Conservation (phyloP, 345 rosid genomes). For the Corchorus capsularis region DNA sequence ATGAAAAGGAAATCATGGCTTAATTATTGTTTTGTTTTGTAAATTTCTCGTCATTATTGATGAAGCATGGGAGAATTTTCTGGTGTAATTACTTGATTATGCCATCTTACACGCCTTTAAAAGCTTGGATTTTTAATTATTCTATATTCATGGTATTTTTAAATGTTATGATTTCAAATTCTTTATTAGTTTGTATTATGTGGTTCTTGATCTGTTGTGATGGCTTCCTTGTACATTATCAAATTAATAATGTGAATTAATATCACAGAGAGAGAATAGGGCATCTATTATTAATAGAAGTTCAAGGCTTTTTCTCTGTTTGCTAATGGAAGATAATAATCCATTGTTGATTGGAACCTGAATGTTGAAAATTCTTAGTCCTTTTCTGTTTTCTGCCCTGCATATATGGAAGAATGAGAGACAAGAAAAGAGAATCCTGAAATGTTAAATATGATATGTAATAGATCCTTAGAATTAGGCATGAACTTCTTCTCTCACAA, state of each 20-base stretch:
- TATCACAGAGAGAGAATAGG: neutral
- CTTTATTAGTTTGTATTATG: neutral
- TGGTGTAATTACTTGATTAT: neutral
- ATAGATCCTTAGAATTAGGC: neutral
- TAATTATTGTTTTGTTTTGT: neutral
- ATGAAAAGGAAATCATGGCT: neutral
- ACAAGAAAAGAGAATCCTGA: neutral
- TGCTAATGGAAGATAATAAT: neutral
- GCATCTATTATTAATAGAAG: neutral
- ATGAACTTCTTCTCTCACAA: neutral
- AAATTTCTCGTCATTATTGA: slow-evolving; percentile 2
- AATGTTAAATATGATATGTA: neutral
- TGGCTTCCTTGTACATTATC: neutral
- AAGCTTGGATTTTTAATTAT: neutral
- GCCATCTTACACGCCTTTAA: neutral
- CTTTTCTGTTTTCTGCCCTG: neutral
- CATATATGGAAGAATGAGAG: neutral
- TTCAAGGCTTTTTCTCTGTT: neutral
- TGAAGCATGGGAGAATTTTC: neutral
- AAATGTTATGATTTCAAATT: neutral
- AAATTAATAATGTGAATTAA: neutral
- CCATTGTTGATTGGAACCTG: neutral
- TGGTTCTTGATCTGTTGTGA: neutral
- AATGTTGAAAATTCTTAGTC: neutral
- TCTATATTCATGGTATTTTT: neutral